phyloP scores from a whole-genome alignment of 371 early-diverging fungal genomes.

The Mucor sp. region DNA sequence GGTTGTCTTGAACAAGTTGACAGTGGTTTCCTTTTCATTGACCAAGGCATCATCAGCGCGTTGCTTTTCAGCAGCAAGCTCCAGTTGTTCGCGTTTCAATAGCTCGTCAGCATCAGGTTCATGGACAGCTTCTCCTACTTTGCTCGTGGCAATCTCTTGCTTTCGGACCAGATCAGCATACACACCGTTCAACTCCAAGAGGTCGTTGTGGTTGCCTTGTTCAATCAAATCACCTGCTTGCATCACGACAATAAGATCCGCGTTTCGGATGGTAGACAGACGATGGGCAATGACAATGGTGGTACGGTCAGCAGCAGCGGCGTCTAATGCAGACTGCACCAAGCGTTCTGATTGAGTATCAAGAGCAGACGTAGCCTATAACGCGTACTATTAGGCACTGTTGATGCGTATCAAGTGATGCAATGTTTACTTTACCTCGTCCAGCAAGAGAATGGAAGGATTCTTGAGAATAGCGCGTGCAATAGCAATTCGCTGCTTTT shows the following conservation, averaged over 20 bases:
- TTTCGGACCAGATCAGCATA: slow-evolving; percentile 62
- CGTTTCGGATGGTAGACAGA: slow-evolving; percentile 77
- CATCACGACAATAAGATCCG: slow-evolving; percentile 86
- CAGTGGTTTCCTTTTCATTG: slow-evolving; percentile 25
- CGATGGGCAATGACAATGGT: slow-evolving; percentile 95
- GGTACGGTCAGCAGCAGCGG: slow-evolving; percentile 75
- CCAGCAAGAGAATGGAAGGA: slow-evolving; percentile 46
- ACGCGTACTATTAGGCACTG: neutral
- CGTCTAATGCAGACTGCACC: slow-evolving; percentile 81
- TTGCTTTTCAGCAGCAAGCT: slow-evolving; percentile 16
- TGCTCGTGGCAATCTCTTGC: slow-evolving; percentile 51
- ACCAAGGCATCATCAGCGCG: slow-evolving; percentile 22
- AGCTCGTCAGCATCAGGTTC: slow-evolving; percentile 31
- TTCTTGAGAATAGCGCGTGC: slow-evolving; percentile 53
- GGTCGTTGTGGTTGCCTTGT: slow-evolving; percentile 69
- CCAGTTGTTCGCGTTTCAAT: slow-evolving; percentile 41
- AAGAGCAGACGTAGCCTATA: slow-evolving; percentile 73
- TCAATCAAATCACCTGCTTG: slow-evolving; percentile 73
- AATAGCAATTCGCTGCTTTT: slow-evolving; percentile 56
- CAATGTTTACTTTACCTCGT: slow-evolving; percentile 38
- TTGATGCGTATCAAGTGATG: neutral
- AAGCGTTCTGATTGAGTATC: slow-evolving; percentile 81
- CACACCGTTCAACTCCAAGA: slow-evolving; percentile 52
- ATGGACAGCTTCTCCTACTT: slow-evolving; percentile 21
- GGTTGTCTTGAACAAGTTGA: slow-evolving; percentile 32